phyloP scores from a whole-genome alignment of 345 rosid species.

The Aquilaria sinensis region DNA sequence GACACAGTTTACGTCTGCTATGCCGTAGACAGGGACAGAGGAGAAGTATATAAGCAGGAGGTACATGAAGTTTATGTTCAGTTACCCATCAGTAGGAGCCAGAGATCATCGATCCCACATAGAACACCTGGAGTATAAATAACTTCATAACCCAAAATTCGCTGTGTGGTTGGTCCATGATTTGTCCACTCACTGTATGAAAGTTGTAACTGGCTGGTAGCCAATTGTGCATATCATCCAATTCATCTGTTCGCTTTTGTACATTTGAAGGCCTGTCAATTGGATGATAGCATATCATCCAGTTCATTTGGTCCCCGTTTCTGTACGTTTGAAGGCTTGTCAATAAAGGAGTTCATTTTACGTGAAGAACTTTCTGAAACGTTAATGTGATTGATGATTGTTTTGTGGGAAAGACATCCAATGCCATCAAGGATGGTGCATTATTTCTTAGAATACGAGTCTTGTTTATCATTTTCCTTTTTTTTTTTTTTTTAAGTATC shows the following conservation, averaged over 20 bases:
- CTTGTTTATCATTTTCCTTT: no score
- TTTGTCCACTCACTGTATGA: conserved; percentile 16
- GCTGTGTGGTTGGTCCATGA: conserved; percentile 12
- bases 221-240: conserved; percentile 20
- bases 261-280: conserved; percentile 17
- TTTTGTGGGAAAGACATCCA: no score
- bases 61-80: conserved; percentile 84
- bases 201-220: conserved; percentile 13
- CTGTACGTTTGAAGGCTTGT: conserved; percentile 24
- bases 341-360: conserved; percentile 20
- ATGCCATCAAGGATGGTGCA: no score
- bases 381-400: no score
- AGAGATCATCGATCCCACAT: conserved; percentile 31
- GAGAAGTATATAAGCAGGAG: conserved; percentile 78
- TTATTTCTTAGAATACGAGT: no score
- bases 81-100: conserved; percentile 63
- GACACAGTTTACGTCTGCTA: conserved; percentile 80
- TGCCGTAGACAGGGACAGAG: conserved; percentile 76
- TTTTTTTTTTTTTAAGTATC: no score
- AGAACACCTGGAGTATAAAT: conserved; percentile 34
- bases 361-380: no score
- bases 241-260: conserved; percentile 17
- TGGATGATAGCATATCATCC: conserved; percentile 7
- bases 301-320: conserved; percentile 10
- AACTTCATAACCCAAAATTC: background rate